phyloP scores from a whole-genome alignment of 164 flowering plant genomes.

The Akebia trifoliata region DNA sequence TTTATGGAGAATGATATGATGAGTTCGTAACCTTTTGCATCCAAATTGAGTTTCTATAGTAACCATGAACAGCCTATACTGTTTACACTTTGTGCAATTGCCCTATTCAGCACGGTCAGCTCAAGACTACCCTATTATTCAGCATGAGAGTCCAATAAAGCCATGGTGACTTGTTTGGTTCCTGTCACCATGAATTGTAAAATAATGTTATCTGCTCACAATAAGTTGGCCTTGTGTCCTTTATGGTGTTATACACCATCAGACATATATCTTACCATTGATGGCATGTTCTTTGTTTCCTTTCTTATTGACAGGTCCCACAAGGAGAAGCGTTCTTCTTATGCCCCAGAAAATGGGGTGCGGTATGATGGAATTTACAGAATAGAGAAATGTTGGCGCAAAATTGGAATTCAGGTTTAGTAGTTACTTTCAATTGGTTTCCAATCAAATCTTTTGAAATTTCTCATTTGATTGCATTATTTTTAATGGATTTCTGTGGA shows the following conservation, averaged over 20 bases:
- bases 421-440: constrained; percentile 8
- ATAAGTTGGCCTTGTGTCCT: background rate
- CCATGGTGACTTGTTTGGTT: too few relatives aligned
- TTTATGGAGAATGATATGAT: too few relatives aligned
- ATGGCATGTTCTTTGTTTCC: background rate
- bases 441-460: constrained; percentile 7
- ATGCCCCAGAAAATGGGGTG: constrained; percentile 82
- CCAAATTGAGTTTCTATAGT: too few relatives aligned
- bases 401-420: constrained; percentile 60
- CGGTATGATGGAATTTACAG: constrained; percentile 91
- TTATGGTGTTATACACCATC: background rate
- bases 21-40: too few relatives aligned
- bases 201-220: too few relatives aligned
- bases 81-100: too few relatives aligned
- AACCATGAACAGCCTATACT: too few relatives aligned
- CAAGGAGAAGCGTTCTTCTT: constrained; percentile 78
- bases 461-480: background rate
- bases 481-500: background rate
- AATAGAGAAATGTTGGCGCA: constrained; percentile 92
- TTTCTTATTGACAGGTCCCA: constrained; percentile 48
- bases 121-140: too few relatives aligned
- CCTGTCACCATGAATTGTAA: too few relatives aligned
- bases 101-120: too few relatives aligned
- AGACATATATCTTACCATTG: background rate
- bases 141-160: too few relatives aligned